These are phyloP conservation scores for Ambrosia artemisiifolia DNA, from an alignment of 129 eudicot genomes.

Conservation along the genomic window DNA sequence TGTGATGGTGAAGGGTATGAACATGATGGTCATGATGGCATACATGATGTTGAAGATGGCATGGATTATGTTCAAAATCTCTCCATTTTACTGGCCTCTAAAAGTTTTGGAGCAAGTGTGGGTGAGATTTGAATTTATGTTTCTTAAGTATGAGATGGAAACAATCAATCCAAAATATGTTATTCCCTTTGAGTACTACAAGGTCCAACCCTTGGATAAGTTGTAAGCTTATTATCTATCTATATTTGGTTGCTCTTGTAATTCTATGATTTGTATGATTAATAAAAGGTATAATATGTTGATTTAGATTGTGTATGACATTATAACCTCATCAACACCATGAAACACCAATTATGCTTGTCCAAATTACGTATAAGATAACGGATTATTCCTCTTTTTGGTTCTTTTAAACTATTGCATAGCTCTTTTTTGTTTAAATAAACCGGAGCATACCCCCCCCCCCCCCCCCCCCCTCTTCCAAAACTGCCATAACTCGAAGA, in stretches of 20 bases:
- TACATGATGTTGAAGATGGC: slow-evolving; percentile 22
- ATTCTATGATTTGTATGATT: background rate
- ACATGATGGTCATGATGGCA: slow-evolving; percentile 27
- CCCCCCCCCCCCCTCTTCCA: no score
- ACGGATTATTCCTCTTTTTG: no score
- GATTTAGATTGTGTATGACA: background rate
- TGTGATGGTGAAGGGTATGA: slow-evolving; percentile 21
- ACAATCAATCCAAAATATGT: slow-evolving; percentile 28
- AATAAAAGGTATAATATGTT: background rate
- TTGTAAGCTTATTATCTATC: slow-evolving; percentile 12
- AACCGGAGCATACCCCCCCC: no score
- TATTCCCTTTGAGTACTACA: slow-evolving; percentile 36
- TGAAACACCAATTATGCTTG: background rate
- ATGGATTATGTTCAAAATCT: slow-evolving; percentile 21
- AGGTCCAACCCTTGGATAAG: slow-evolving; percentile 19
- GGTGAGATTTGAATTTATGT: slow-evolving; percentile 29
- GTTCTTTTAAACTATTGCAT: no score
- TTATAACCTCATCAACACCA: background rate
- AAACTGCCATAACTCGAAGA: no score
- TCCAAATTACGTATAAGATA: no score
- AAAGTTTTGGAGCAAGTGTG: slow-evolving; percentile 20
- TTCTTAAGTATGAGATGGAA: slow-evolving; percentile 34
- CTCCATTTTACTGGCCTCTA: slow-evolving; percentile 36
- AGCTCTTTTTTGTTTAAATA: no score
- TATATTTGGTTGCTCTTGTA: background rate